Percentiles rank a stretch among this genome's conserved stretches.
These are phyloP conservation scores for Plantago major DNA, from an alignment of 257 asterid genomes.

Conservation along the genomic window DNA sequence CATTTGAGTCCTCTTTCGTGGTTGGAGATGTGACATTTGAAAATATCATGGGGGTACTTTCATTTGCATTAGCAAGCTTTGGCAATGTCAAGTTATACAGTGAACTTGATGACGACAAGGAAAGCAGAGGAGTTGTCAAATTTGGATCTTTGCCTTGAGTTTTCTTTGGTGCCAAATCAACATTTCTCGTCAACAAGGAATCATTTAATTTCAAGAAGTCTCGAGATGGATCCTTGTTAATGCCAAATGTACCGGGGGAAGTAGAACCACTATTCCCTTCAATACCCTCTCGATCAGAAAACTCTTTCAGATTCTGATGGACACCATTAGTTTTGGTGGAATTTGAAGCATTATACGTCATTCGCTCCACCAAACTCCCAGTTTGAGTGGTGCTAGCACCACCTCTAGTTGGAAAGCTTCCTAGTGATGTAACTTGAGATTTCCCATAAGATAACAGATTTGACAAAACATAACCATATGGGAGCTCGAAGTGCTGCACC, in stretches of 20 bases:
- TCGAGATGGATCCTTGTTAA: constrained; percentile 7
- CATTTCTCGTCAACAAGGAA: neutral
- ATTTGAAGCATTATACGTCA: no score
- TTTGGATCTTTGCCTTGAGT: neutral
- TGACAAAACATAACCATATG: constrained; percentile 44
- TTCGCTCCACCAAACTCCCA: neutral
- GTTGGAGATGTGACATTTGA: neutral
- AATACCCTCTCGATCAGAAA: no score
- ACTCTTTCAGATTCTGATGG: no score
- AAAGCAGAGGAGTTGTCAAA: neutral
- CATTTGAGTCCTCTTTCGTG: constrained; percentile 1
- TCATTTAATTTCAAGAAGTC: constrained; percentile 17
- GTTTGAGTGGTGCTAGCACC: constrained; percentile 12
- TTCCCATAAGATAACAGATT: constrained; percentile 33
- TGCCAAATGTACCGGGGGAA: constrained; percentile 11
- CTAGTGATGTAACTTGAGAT: constrained; percentile 20
- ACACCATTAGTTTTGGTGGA: no score
- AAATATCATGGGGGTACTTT: neutral
- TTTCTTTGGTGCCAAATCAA: constrained; percentile 13
- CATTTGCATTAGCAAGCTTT: neutral
- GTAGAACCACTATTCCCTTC: no score
- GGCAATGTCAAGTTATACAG: constrained; percentile 1
- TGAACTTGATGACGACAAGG: neutral
- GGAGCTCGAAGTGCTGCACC: constrained; percentile 56
- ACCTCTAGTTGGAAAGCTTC: neutral